phyloP scores from a whole-genome alignment of 192 early-diverging fungal genomes.

The Coemansia reversa region DNA sequence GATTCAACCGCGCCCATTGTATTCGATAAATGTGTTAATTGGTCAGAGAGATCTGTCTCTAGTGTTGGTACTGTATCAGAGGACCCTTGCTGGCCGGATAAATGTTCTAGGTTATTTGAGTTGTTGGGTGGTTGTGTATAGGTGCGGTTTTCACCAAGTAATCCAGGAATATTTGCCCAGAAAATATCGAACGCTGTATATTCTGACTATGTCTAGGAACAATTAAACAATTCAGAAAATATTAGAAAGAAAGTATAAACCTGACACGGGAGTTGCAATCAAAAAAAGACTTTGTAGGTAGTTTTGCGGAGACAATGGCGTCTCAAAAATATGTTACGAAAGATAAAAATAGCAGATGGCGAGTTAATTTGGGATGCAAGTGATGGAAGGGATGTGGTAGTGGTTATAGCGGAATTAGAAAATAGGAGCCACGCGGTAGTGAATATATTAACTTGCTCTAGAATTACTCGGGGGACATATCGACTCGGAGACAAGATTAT shows the following conservation, averaged over 20 bases:
- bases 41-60: neutral
- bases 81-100: no score
- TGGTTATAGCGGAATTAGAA: slow-evolving; percentile 4
- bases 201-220: slow-evolving; percentile 16
- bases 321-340: neutral
- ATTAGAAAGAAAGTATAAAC: slow-evolving; percentile 1
- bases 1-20: slow-evolving; percentile 47
- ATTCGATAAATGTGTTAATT: slow-evolving; percentile 1
- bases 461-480: neutral
- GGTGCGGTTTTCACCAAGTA: no score
- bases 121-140: no score
- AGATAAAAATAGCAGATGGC: neutral
- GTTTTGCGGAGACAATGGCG: neutral
- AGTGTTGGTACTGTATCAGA: neutral
- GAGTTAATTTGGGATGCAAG: neutral
- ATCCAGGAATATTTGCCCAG: no score
- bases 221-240: slow-evolving; percentile 5
- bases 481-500: neutral
- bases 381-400: neutral
- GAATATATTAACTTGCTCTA: neutral
- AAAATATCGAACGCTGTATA: slow-evolving; percentile 22
- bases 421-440: neutral
- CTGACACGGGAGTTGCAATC: no score
- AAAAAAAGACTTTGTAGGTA: no score
- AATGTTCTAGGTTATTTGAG: no score